A percentile compares a stretch with the other conserved stretches of the same genome.
Conservation (phyloP, 495 filamentous ascomycete genomes). For the Podospora didyma region DNA sequence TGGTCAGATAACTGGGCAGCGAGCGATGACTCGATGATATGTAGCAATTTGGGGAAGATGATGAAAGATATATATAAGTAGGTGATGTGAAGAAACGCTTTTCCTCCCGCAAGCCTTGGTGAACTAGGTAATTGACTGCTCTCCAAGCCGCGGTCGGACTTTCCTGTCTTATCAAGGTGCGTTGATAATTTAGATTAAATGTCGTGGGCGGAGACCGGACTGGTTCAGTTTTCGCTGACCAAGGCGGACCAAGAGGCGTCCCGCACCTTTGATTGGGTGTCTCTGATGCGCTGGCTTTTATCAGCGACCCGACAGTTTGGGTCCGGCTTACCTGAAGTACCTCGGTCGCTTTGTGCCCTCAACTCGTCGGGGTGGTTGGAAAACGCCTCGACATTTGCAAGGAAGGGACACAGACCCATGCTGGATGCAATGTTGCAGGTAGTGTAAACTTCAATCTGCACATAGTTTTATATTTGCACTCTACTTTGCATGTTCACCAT, state of each 20-base stretch:
- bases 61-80: no score
- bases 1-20: no score
- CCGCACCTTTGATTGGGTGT: background rate
- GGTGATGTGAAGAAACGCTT: no score
- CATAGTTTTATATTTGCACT: no score
- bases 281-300: background rate
- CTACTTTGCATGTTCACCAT: no score
- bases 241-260: background rate
- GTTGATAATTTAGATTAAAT: background rate
- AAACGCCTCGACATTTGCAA: no score
- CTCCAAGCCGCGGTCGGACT: background rate
- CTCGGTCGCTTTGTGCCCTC: background rate
- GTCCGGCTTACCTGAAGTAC: conserved; percentile 6
- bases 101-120: background rate
- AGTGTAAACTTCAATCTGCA: no score
- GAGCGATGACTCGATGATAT: no score
- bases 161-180: background rate
- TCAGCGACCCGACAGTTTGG: conserved; percentile 12
- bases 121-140: background rate
- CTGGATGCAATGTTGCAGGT: no score
- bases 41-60: no score
- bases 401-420: no score
- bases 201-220: background rate
- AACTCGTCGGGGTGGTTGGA: background rate
- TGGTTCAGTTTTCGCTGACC: background rate